Percentiles rank a stretch among this genome's conserved stretches.
Evolutionary conservation across 2,329 filamentous ascomycete genomes (phyloP).

Genomic region (Ophiostoma australiae): DNA sequence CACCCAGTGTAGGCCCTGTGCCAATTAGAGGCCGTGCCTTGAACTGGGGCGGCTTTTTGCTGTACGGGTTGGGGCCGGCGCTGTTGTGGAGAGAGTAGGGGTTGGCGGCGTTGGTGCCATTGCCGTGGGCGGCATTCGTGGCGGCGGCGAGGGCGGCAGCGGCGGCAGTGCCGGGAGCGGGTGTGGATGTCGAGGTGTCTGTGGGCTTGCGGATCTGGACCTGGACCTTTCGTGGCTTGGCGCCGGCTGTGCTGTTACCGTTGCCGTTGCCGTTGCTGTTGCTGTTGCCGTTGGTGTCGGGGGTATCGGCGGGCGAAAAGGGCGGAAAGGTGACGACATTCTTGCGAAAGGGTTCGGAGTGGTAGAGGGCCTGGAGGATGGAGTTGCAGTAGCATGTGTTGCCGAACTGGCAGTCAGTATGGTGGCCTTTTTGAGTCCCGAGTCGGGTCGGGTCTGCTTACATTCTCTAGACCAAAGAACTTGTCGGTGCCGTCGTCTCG

Average conservation of each 20-base stretch:
- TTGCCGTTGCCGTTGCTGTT: constrained; percentile 34
- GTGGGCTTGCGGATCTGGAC: constrained; percentile 49
- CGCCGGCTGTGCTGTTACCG: neutral
- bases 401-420: constrained; percentile 65
- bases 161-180: constrained; percentile 34
- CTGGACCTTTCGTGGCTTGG: constrained; percentile 47
- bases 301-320: constrained; percentile 62
- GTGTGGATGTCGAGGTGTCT: constrained; percentile 26
- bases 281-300: constrained; percentile 43
- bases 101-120: neutral
- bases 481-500: constrained; percentile 90
- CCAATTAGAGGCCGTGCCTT: constrained; percentile 53
- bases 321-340: constrained; percentile 87
- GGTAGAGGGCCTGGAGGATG: constrained; percentile 94
- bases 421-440: neutral
- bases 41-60: constrained; percentile 44
- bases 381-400: constrained; percentile 99
- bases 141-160: constrained; percentile 26
- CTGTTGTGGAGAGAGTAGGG: constrained; percentile 7
- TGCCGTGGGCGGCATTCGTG: constrained; percentile 44
- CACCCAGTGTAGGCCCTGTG: neutral
- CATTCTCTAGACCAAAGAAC: constrained; percentile 97
- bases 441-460: constrained; percentile 38
- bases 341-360: constrained; percentile 89
- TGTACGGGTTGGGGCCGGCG: constrained; percentile 7